phyloP scores from a whole-genome alignment of 805 yeast species.

The Barnettozyma pratensis region DNA sequence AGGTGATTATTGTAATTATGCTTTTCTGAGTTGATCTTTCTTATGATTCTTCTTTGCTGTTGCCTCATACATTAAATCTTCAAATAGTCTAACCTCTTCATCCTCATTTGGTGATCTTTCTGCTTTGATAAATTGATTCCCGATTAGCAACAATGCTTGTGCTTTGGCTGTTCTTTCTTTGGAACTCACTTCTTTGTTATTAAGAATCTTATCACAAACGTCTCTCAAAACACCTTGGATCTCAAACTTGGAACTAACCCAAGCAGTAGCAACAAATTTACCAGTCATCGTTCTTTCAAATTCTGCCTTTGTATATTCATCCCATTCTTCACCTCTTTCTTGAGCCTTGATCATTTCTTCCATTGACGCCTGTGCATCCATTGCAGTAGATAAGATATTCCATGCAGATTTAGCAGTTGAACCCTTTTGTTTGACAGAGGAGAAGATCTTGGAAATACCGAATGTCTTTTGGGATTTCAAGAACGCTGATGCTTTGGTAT shows the following conservation, averaged over 20 bases:
- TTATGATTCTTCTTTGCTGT: slow-evolving; percentile 21
- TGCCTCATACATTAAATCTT: slow-evolving; percentile 88
- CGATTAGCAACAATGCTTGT: slow-evolving; percentile 68
- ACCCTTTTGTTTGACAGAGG: slow-evolving; percentile 80
- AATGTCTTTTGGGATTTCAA: slow-evolving; percentile 73
- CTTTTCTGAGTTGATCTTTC: neutral
- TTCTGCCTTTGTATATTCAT: slow-evolving; percentile 62
- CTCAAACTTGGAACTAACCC: slow-evolving; percentile 92
- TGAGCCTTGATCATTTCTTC: slow-evolving; percentile 72
- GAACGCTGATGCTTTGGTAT: slow-evolving; percentile 66
- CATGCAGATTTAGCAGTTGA: slow-evolving; percentile 78
- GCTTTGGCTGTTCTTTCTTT: slow-evolving; percentile 71
- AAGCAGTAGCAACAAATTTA: slow-evolving; percentile 86
- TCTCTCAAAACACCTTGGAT: slow-evolving; percentile 73
- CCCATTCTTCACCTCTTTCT: slow-evolving; percentile 45
- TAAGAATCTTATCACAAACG: slow-evolving; percentile 72
- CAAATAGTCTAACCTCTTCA: slow-evolving; percentile 88
- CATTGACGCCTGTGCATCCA: slow-evolving; percentile 81
- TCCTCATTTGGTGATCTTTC: slow-evolving; percentile 82
- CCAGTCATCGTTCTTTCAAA: slow-evolving; percentile 82
- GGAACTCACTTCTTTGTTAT: slow-evolving; percentile 58
- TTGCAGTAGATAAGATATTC: slow-evolving; percentile 73
- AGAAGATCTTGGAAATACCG: slow-evolving; percentile 81
- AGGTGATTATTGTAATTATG: neutral
- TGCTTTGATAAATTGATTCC: slow-evolving; percentile 60